Percentiles rank a stretch among this genome's conserved stretches.
These are phyloP conservation scores for Macrocystidia cucumis DNA, from an alignment of 1,284 basidiomycete genomes.

Conservation along the genomic window DNA sequence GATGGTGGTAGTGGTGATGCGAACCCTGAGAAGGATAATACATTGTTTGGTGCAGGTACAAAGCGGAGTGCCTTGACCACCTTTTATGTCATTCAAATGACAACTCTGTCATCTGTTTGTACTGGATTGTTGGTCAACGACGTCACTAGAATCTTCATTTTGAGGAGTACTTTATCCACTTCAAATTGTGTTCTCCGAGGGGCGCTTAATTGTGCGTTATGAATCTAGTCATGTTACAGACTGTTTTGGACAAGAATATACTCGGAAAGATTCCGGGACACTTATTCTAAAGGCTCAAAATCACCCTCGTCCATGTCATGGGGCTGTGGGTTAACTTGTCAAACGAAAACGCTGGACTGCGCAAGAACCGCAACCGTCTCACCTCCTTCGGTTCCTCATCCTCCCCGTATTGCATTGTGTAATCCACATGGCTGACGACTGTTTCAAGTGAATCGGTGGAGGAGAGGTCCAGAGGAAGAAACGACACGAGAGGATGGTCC, in stretches of 20 bases:
- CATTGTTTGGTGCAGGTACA: constrained; percentile 14
- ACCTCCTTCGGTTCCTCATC: constrained; percentile 91
- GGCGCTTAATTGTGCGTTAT: no score
- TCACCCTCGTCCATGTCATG: constrained; percentile 86
- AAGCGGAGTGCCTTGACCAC: no score
- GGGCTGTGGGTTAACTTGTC: constrained; percentile 38
- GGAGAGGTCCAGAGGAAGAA: constrained; percentile 91
- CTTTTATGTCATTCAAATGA: no score
- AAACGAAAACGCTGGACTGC: constrained; percentile 1
- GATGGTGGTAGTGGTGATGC: constrained; percentile 18
- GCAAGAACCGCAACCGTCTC: constrained; percentile 15
- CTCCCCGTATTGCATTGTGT: constrained; percentile 95
- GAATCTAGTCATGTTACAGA: no score
- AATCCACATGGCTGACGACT: constrained; percentile 93
- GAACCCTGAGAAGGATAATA: constrained; percentile 24
- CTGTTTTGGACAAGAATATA: no score
- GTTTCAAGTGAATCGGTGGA: constrained; percentile 86
- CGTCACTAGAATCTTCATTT: no score
- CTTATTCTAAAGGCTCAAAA: constrained; percentile 66
- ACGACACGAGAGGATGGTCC: constrained; percentile 96
- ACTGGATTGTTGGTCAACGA: no score
- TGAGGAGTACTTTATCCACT: no score
- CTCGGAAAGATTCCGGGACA: background rate
- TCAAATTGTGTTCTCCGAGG: no score
- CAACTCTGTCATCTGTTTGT: no score